Base-by-base conservation (phyloP, 257 asterid species). In the Solanum rostratum region DNA sequence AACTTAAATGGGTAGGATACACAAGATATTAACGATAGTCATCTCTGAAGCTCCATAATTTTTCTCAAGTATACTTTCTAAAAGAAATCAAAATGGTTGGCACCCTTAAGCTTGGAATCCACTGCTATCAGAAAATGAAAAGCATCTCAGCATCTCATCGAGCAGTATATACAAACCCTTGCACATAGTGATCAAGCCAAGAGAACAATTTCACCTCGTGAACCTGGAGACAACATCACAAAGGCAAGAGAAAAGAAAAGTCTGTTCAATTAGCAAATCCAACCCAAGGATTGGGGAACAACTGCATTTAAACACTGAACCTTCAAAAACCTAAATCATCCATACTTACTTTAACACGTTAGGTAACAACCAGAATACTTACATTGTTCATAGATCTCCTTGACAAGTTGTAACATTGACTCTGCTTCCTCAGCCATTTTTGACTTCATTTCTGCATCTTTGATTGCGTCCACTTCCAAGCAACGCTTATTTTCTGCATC, bases 381-480 rank as follows among this genome's bases (percentile, higher is more conserved):
- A 88, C 91, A 86, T 82, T 54, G 87, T 60, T 87, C 87, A 54
- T 84, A 74, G 37, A 91, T 82, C 86, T 87, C 86, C 11, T 86
- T 79, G 50, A 87, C 62, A n/a, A 73, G 59, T 84, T 29, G 79
- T 55, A 91, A 80, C 85, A 82, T 13, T 33, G 88, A 80, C 33
- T 89, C 90, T 59, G 93, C 84, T 14, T 91, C 91, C n/a, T 90
- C 94, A 49, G 90, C 91, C 90, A 90, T 82, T 39, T 60, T 85
- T n/a, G 87, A 63, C 85, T 89, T 59, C 85, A 90, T 85, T 68
- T 88, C 97, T 50, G 87, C 87, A 84, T 91, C 93, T 53, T 57
- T 54, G 80, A 87, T 89, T 7, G 93, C 93, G 70, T 88, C 92
- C 84, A 92, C 92, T 80, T 90, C 93, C 50, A 86, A 52, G 50